Evolutionary conservation across 768 basidiomycete species (phyloP).

Genomic region (Mycena latifolia): DNA sequence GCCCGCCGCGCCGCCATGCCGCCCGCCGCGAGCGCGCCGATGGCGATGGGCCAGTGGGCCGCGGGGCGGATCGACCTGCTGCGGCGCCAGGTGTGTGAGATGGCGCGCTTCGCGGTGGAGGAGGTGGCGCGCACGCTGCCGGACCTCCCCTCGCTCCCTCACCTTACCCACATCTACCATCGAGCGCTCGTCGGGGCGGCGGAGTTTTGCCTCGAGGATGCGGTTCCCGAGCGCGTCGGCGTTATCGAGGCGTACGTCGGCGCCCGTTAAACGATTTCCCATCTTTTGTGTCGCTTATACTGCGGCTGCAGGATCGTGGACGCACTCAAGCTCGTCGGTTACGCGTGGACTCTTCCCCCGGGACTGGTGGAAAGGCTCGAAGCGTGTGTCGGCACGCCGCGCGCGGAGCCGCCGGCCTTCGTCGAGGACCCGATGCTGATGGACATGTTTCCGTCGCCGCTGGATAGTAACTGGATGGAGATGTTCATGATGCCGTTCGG

Average conservation of each 20-base stretch:
- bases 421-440: too few species aligned
- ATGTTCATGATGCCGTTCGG: too few species aligned
- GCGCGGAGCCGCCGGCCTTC: too few species aligned
- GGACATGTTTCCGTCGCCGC: too few species aligned
- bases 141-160: conserved; percentile 7
- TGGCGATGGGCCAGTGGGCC: neutral
- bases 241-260: conserved; percentile 21
- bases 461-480: conserved; percentile 8
- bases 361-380: too few species aligned
- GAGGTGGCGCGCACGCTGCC: conserved; percentile 13
- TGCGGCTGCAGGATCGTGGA: neutral
- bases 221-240: neutral
- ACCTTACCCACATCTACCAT: conserved; percentile 6
- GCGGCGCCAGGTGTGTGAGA: conserved; percentile 7
- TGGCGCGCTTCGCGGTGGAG: neutral
- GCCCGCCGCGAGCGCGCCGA: neutral
- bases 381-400: too few species aligned
- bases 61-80: conserved; percentile 10
- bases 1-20: neutral
- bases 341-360: conserved; percentile 18
- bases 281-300: neutral
- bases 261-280: too few species aligned
- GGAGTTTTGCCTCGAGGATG: conserved; percentile 21
- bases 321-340: conserved; percentile 16
- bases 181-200: neutral